Percentiles rank a stretch among this genome's conserved stretches.
These are phyloP conservation scores for Escovopsis sp. DNA, from an alignment of 2,329 filamentous ascomycete genomes.

Conservation along the genomic window DNA sequence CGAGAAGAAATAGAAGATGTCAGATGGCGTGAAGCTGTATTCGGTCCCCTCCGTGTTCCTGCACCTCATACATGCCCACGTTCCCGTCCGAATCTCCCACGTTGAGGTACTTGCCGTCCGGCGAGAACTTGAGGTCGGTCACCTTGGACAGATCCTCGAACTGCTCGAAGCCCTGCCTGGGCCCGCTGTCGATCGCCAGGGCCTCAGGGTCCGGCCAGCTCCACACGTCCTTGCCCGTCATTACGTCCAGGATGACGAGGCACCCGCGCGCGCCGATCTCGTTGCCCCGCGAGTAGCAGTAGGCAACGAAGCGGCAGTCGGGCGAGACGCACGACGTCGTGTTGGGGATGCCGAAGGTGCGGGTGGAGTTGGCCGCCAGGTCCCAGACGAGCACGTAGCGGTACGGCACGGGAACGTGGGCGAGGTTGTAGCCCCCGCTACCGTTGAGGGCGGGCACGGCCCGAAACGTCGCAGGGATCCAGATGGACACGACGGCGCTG, in stretches of 20 bases:
- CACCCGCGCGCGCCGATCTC: constrained; percentile 17
- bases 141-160: constrained; percentile 19
- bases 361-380: constrained; percentile 20
- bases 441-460: constrained; percentile 15
- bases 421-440: constrained; percentile 19
- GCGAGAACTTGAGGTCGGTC: constrained; percentile 23
- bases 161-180: constrained; percentile 13
- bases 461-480: constrained; percentile 23
- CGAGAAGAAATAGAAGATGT: not conserved
- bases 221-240: constrained; percentile 21
- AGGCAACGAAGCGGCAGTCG: constrained; percentile 25
- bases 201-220: constrained; percentile 21
- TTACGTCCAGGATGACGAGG: constrained; percentile 23
- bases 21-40: constrained; percentile 6
- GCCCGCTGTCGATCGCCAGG: constrained; percentile 10
- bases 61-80: constrained; percentile 21
- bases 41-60: constrained; percentile 9
- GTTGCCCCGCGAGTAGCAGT: constrained; percentile 20
- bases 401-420: constrained; percentile 15
- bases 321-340: constrained; percentile 22
- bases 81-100: constrained; percentile 20
- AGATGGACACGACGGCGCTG: constrained; percentile 23
- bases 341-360: constrained; percentile 24
- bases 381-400: constrained; percentile 26
- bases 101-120: constrained; percentile 20